Base-by-base conservation (phyloP, 2,329 filamentous ascomycete genomes). In the Ophioceras dolichostomum region DNA sequence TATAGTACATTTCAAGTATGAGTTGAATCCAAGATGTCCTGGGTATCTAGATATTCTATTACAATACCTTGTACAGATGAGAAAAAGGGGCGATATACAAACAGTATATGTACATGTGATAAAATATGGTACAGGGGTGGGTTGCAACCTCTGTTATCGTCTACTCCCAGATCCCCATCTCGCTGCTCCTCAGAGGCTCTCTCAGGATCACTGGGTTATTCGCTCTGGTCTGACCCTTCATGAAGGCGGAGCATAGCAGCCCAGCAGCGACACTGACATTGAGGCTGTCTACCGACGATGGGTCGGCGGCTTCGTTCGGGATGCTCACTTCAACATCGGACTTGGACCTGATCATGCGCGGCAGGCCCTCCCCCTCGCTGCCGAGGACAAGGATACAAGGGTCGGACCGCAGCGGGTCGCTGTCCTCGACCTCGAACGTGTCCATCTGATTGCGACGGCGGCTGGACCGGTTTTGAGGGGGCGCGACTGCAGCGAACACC, bases 261-360 rank as follows among this genome's bases (percentile, higher is more conserved):
- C 76, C 86, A 6, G 84, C 76, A 2, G 91, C 89, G 16, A 94
- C 88, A 52, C 84, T 86, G 28, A 96, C 91, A 54, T 98, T 96
- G 55, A 98, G 61, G 56, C 87, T 94, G 57, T 96, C 89, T 3
- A 98, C 76, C 53, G 46, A 76, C 54, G 49, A 64, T 43, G 52
- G 61, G 22, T 26, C 22, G 30, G 57, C 68, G 45, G 46, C 60
- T 56, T 56, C 70, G 55, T 55, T 72, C 45, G 68, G 69, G 38
- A 98, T 84, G 6, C 78, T 73, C 4, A 80, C 49, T 46, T 78
- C 67, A 21, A 64, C 65, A 46, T 94, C 76, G 0, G 83, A 79
- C 40, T 73, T 67, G 30, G 70, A 73, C 46, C 73, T 74, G 42
- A 91, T 59, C 39, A 70, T 66, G 37, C 65, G 64, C n/a, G 72